Evolutionary conservation across 2,329 filamentous ascomycete genomes (phyloP).

Genomic region (Diaporthe sp.): DNA sequence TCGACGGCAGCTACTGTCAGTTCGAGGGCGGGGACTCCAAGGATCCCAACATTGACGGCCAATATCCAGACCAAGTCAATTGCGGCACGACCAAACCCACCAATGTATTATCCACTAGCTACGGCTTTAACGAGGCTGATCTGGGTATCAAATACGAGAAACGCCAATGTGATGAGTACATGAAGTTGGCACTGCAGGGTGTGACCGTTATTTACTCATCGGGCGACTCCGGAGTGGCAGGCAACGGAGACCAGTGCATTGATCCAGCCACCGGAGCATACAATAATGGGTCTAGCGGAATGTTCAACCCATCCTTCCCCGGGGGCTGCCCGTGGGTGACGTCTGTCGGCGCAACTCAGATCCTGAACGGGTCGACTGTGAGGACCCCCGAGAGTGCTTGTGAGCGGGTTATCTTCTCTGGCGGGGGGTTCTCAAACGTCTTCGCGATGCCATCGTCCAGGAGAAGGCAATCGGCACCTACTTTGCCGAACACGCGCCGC

Average conservation of each 20-base stretch:
- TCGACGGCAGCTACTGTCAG: conserved; percentile 57
- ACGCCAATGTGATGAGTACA: conserved; percentile 65
- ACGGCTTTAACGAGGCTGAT: conserved; percentile 63
- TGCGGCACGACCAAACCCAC: conserved; percentile 58
- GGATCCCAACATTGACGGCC: conserved; percentile 48
- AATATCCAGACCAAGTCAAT: conserved; percentile 50
- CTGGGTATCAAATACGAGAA: conserved; percentile 58
- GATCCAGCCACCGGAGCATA: conserved; percentile 43
- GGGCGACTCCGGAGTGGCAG: conserved; percentile 60
- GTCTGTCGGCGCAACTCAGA: conserved; percentile 62
- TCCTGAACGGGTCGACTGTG: conserved; percentile 49
- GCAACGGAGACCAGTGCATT: conserved; percentile 50
- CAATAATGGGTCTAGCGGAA: conserved; percentile 46
- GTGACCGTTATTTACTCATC: conserved; percentile 61
- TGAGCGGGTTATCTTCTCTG: conserved; percentile 56
- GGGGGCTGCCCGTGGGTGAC: conserved; percentile 60
- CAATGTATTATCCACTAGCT: conserved; percentile 66
- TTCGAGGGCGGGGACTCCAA: conserved; percentile 53
- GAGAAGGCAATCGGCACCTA: conserved; percentile 50
- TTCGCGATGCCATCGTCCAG: conserved; percentile 59
- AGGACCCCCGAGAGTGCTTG: conserved; percentile 55
- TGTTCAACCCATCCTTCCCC: conserved; percentile 60
- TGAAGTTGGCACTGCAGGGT: conserved; percentile 66
- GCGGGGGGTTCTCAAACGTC: conserved; percentile 61
- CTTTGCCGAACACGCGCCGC: conserved; percentile 54